These are phyloP conservation scores for Forsythia viridissima DNA, from an alignment of 257 asterid species.

Conservation along the genomic window DNA sequence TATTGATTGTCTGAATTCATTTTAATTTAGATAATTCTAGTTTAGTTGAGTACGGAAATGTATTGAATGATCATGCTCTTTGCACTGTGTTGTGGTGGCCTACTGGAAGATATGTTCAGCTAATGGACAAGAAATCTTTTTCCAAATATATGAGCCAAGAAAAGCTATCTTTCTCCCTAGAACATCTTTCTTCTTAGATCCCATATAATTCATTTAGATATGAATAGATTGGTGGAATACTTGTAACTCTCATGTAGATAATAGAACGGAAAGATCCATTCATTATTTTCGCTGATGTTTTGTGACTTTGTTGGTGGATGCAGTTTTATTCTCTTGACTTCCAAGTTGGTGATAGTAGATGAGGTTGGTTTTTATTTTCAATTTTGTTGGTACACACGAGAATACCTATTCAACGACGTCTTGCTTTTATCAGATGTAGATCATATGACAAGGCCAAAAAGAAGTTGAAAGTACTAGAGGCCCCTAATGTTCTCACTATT, in stretches of 20 bases:
- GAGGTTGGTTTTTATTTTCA: conserved; percentile 3
- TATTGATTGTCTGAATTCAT: not conserved
- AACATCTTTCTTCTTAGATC: too few species aligned
- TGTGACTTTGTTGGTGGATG: not conserved
- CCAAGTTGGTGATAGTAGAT: not conserved
- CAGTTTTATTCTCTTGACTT: not conserved
- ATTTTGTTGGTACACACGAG: not conserved
- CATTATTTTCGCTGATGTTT: not conserved
- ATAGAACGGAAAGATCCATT: too few species aligned
- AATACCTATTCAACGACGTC: not conserved
- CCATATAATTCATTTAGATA: too few species aligned
- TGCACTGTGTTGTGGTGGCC: conserved; percentile 96
- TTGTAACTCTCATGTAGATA: not conserved
- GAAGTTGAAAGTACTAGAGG: conserved; percentile 76
- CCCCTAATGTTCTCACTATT: conserved; percentile 14
- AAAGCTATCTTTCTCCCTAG: too few species aligned
- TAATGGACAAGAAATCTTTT: too few species aligned
- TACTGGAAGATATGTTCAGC: conserved; percentile 68
- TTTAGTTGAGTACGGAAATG: conserved; percentile 27
- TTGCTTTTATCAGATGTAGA: conserved; percentile 52
- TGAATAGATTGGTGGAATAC: not conserved
- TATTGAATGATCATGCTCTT: conserved; percentile 31
- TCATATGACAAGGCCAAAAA: conserved; percentile 77
- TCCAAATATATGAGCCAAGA: too few species aligned
- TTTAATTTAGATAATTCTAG: conserved; percentile 6